Base-by-base conservation (phyloP, 1,284 basidiomycete genomes). In the Marasmius tenuissimus region DNA sequence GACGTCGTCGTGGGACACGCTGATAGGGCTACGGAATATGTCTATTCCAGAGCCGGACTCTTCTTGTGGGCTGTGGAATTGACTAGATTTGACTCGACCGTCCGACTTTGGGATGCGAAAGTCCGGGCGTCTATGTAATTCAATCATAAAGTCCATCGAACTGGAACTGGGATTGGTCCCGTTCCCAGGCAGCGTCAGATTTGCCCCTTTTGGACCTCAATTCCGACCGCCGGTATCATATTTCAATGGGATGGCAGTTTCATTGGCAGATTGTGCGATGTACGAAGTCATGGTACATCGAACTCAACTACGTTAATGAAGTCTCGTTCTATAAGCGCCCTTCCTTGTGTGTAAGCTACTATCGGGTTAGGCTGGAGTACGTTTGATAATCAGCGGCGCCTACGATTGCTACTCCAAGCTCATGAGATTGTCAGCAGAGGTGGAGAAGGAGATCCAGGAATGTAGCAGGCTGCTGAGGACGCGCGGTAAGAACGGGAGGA, bases 351-450 rank as follows among this genome's bases (percentile, higher is more conserved):
- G 74, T 96, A 18, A 80, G 82, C 14, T 4, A 2, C 27, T 4
- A 27, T 78, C 87, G 68, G 79, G 83, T 0, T 81, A n/a, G n/a
- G n/a, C 82, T 0, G 67, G 75, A 10, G 67, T 73, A 16, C 71
- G 91, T 68, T 92, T 93, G 66, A 79, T 96, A 18, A 81, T 91
- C 8, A 91, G 87, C 0, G 95, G 93, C 1, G 88, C 89, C 0
- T 95, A 96, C 71, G 92, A 95, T 64, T 93, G 78, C 88, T 0
- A 87, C 91, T 2, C 71, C 96, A 93, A 94, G 84, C 72, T 33
- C 69, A 82, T 48, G 89, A 89, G 40, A 72, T 93, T 10, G 81
- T 94, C 0, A 90, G 85, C 3, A 82, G 94, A 18, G 93, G 88
- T 12, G 94, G 94, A 0, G 93, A 96, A 75, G 90, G 91, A 58